Percentiles rank a stretch among this genome's conserved stretches.
Evolutionary conservation across 2,329 filamentous ascomycete species (phyloP).

Genomic region (Fusarium citri): DNA sequence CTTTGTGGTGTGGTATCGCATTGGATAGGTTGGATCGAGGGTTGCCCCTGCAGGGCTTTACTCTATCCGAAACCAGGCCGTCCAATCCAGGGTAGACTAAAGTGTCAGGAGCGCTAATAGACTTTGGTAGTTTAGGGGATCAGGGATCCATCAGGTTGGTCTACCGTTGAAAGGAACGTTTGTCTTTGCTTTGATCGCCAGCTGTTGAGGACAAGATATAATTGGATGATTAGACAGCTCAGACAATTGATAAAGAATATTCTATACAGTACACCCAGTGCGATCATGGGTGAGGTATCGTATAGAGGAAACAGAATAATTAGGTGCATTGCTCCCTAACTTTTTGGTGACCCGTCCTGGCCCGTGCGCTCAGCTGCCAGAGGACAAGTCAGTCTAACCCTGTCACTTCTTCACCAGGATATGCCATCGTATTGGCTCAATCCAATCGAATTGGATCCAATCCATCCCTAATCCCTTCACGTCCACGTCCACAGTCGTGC

Average conservation of each 20-base stretch:
- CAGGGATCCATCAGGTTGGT: conserved; percentile 20
- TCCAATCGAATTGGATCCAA: conserved; percentile 18
- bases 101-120: conserved; percentile 13
- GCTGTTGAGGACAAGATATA: neutral
- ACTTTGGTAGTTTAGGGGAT: conserved; percentile 10
- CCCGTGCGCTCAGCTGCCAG: conserved; percentile 33
- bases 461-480: conserved; percentile 26
- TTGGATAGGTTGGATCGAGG: neutral
- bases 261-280: neutral
- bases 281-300: neutral
- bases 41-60: conserved; percentile 1
- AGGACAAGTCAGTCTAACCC: conserved; percentile 8
- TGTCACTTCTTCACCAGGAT: conserved; percentile 16
- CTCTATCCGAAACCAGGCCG: conserved; percentile 13
- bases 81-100: conserved; percentile 3
- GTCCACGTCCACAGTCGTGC: conserved; percentile 8
- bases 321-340: conserved; percentile 21
- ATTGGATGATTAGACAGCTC: neutral
- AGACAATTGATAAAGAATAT: neutral
- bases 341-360: conserved; percentile 3
- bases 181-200: neutral
- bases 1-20: conserved; percentile 6
- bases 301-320: neutral
- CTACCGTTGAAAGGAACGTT: conserved; percentile 16
- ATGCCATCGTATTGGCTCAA: conserved; percentile 9